A percentile compares a stretch with the other conserved stretches of the same genome.
Conservation (phyloP, 2,329 filamentous ascomycete genomes). For the Piedraia hortae region DNA sequence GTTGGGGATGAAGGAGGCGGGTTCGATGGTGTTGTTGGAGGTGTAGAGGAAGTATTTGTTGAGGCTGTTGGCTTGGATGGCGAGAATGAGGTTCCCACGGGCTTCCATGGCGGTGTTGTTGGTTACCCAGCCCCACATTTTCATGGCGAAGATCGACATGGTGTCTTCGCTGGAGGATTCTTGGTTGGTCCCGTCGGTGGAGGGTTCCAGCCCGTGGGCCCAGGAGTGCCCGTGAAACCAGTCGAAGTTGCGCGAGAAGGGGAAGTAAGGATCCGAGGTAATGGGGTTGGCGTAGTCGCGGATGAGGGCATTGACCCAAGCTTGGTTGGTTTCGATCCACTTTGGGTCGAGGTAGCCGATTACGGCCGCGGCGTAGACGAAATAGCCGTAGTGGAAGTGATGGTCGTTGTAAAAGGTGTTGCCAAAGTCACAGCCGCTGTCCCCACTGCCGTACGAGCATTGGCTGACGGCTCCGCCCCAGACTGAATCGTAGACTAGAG, state of each 20-base stretch:
- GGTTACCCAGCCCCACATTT: slow-evolving; percentile 70
- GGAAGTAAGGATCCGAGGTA: slow-evolving; percentile 43
- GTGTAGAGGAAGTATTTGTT: slow-evolving; percentile 62
- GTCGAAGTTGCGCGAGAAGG: slow-evolving; percentile 61
- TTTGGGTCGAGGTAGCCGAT: slow-evolving; percentile 50
- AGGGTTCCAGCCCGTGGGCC: slow-evolving; percentile 53
- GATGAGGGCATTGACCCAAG: slow-evolving; percentile 58
- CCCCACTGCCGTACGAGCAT: slow-evolving; percentile 48
- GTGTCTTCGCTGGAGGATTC: slow-evolving; percentile 79
- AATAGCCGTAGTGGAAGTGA: slow-evolving; percentile 49
- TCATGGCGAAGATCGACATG: slow-evolving; percentile 64
- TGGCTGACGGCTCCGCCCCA: slow-evolving; percentile 67
- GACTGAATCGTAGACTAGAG: slow-evolving; percentile 25
- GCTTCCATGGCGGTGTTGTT: slow-evolving; percentile 59
- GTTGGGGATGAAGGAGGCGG: slow-evolving; percentile 52
- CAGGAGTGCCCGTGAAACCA: slow-evolving; percentile 90
- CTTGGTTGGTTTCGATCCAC: slow-evolving; percentile 46
- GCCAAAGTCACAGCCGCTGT: slow-evolving; percentile 56
- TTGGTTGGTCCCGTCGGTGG: slow-evolving; percentile 50
- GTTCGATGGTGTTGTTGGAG: slow-evolving; percentile 40
- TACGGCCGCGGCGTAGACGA: slow-evolving; percentile 61
- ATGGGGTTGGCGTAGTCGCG: slow-evolving; percentile 63
- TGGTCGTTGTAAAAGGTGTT: slow-evolving; percentile 51
- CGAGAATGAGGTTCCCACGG: slow-evolving; percentile 56
- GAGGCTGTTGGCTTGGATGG: slow-evolving; percentile 45